Percentiles rank a stretch among this genome's conserved stretches.
Conservation (phyloP, 2,329 filamentous ascomycete genomes). For the Podosphaera xanthii region DNA sequence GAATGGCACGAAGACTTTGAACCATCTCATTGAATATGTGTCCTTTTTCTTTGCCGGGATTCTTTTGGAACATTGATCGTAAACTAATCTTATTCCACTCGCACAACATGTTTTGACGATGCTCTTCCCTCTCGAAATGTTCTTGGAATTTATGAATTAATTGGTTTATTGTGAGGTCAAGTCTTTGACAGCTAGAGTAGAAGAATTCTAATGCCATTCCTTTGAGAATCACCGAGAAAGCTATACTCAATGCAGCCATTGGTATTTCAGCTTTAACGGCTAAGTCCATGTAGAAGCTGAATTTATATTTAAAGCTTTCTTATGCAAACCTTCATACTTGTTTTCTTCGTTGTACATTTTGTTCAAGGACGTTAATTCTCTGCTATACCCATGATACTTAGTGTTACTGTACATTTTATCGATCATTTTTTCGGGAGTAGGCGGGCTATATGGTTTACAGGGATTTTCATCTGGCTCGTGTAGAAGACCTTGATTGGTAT, state of each 20-base stretch:
- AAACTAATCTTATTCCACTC: background rate
- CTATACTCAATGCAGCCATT: background rate
- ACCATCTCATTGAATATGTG: background rate
- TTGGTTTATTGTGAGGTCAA: background rate
- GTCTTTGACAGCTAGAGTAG: background rate
- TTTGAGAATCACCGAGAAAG: background rate
- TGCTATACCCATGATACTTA: too few relatives aligned
- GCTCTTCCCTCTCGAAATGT: background rate
- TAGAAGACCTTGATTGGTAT: background rate
- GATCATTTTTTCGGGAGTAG: background rate
- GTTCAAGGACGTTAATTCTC: background rate
- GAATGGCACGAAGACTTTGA: background rate
- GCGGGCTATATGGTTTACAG: background rate
- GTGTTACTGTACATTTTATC: background rate
- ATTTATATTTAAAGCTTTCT: constrained; percentile 1
- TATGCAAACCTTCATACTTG: background rate
- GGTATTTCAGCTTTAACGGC: background rate
- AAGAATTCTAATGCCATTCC: background rate
- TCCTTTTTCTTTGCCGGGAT: background rate
- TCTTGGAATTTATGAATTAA: background rate
- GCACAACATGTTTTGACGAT: background rate
- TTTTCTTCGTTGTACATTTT: background rate
- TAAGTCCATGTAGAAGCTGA: background rate
- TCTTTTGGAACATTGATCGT: background rate
- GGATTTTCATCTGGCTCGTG: background rate